phyloP scores from a whole-genome alignment of 257 asterid species.

The Primulina huaijiensis region DNA sequence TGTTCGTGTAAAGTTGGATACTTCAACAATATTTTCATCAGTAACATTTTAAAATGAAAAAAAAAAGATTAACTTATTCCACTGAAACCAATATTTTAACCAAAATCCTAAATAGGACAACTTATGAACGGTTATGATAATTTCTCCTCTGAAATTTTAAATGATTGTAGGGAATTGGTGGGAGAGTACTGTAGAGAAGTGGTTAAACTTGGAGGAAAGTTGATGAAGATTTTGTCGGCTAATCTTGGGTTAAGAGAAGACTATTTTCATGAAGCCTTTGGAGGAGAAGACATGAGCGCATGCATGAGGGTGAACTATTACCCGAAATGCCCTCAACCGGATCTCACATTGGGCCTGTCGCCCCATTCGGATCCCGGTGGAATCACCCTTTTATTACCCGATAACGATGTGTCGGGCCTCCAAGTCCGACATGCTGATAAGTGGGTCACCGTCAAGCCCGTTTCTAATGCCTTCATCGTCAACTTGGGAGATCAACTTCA shows the following conservation, averaged over 20 bases:
- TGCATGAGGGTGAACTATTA: slow-evolving; percentile 75
- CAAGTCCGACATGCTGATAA: slow-evolving; percentile 57
- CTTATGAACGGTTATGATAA: too few relatives aligned
- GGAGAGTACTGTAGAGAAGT: slow-evolving; percentile 54
- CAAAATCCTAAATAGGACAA: too few relatives aligned
- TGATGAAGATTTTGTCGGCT: slow-evolving; percentile 52
- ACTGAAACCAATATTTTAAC: too few relatives aligned
- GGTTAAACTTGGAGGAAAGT: slow-evolving; percentile 47
- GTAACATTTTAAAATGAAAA: too few relatives aligned
- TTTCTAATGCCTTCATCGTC: slow-evolving; percentile 66
- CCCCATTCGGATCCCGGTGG: slow-evolving; percentile 96
- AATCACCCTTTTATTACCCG: slow-evolving; percentile 79
- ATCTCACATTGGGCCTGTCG: slow-evolving; percentile 75
- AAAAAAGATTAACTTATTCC: too few relatives aligned
- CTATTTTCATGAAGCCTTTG: slow-evolving; percentile 56
- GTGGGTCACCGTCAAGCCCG: slow-evolving; percentile 74
- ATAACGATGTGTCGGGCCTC: slow-evolving; percentile 67
- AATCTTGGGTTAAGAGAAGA: slow-evolving; percentile 64
- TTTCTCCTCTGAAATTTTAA: background rate
- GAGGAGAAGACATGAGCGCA: slow-evolving; percentile 59
- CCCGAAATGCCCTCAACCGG: slow-evolving; percentile 95
- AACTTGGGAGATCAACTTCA: slow-evolving; percentile 87
- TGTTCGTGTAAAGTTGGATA: too few relatives aligned
- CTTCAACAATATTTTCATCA: too few relatives aligned
- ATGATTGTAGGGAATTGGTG: slow-evolving; percentile 46